phyloP scores from a whole-genome alignment of 2,329 filamentous ascomycete species.

The Epichloe gansuensis region DNA sequence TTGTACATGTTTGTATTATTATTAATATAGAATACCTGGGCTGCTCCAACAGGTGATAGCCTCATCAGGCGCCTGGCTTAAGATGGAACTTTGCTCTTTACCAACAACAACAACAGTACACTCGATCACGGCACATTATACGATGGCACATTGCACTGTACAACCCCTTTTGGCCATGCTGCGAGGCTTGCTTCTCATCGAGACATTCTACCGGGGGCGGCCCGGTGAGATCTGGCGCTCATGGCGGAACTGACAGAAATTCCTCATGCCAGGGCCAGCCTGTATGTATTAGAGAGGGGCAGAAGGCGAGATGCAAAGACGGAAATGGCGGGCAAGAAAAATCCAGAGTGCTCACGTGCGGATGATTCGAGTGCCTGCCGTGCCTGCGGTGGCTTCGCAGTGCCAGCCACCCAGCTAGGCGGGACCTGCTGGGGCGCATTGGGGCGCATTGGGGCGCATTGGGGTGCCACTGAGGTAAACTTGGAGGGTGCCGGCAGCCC shows the following conservation, averaged over 20 bases:
- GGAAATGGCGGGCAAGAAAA: constrained; percentile 1
- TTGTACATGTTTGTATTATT: no score
- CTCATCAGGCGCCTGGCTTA: no score
- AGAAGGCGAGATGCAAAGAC: background rate
- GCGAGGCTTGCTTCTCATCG: no score
- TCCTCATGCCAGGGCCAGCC: background rate
- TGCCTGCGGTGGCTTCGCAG: background rate
- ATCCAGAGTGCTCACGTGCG: constrained; percentile 9
- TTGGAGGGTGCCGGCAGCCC: background rate
- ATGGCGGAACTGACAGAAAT: background rate
- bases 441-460: constrained; percentile 3
- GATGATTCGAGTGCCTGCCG: background rate
- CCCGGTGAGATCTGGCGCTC: background rate
- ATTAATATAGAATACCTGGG: no score
- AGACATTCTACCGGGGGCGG: background rate
- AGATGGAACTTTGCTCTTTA: no score
- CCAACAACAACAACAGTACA: no score
- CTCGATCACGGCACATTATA: no score
- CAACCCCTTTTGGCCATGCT: no score
- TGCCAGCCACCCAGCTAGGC: constrained; percentile 7
- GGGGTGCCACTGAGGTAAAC: background rate
- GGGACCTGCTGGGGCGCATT: constrained; percentile 3
- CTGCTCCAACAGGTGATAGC: no score
- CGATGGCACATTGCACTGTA: no score
- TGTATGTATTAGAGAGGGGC: background rate